Percentiles rank a stretch among this genome's conserved stretches.
phyloP scores from a whole-genome alignment of 768 basidiomycete genomes.

The Galerina sulciceps region DNA sequence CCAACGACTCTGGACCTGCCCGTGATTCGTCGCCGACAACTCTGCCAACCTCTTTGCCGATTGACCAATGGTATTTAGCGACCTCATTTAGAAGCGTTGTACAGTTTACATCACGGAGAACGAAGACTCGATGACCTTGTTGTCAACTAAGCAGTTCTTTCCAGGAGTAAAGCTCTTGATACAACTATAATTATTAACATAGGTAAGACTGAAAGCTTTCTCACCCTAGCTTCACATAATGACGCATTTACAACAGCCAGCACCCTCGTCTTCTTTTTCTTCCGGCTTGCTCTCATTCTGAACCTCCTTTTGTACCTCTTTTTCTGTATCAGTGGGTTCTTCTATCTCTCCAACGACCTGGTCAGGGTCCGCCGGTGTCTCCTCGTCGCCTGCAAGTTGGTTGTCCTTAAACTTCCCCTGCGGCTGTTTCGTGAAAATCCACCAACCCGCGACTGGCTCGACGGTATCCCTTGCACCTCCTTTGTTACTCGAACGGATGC shows the following conservation, averaged over 20 bases:
- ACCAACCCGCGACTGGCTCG: slow-evolving; percentile 10
- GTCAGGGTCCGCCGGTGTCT: not conserved
- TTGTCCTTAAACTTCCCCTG: not conserved
- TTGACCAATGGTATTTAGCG: no score
- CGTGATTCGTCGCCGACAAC: no score
- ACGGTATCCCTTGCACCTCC: slow-evolving; percentile 3
- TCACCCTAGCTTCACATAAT: not conserved
- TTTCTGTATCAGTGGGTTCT: not conserved
- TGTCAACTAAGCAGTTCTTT: no score
- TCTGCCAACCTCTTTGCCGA: no score
- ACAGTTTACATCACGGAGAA: no score
- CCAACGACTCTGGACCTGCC: no score
- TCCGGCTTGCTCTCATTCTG: not conserved
- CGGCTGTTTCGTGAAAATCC: slow-evolving; percentile 8
- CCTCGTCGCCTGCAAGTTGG: not conserved
- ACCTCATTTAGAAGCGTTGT: no score
- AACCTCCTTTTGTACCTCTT: not conserved
- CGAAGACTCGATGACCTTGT: no score
- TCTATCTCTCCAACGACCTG: no score
- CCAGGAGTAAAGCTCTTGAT: no score
- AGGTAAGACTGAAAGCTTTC: no score
- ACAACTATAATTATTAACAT: no score
- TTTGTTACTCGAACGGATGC: not conserved
- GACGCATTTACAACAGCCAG: not conserved
- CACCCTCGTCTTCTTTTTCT: not conserved